Evolutionary conservation across 2,329 filamentous ascomycete genomes (phyloP), one percentile per base, ranked within the genome.

Genomic region (Apiospora pterosperma): DNA sequence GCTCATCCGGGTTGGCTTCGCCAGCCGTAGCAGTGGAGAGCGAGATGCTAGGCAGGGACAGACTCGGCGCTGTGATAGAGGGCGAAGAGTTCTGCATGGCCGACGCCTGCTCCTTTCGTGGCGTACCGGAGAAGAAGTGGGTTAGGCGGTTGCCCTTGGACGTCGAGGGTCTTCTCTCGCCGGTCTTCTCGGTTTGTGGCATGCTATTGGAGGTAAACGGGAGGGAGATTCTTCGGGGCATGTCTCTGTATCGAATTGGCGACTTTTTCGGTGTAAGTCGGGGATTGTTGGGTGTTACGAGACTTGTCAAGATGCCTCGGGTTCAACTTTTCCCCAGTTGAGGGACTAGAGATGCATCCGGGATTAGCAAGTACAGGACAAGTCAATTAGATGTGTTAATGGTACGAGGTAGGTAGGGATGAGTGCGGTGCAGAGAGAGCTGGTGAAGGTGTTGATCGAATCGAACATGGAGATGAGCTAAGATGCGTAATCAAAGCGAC

Each of bases 41-140:
- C 48, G 93, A 97, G 74, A 98, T 97, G 63, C 91, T 95, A 42
- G 95, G 95, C 72, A 97, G 82, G 59, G 92, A 92, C 68, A 94
- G 81, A 65, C 91, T 90, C 48, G 93, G 85, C 65, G 88, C 86
- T 68, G 88, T 89, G 73, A 93, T 90, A 67, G 88, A 85, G 65
- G 86, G 84, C 44, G 88, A 85, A 62, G 86, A 82, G 66, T 79
- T 79, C 75, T 91, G 87, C 74, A 89, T 87, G 66, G 86, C 84
- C 65, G 87, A 83, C 62, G 83, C 81, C 71, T 88, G 84, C 67
- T 89, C 84, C 78, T 91, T 93, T 69, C 93, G 95, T 69, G 91
- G 90, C 61, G 91, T 91, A 62, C 88, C 88, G 65, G 91, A 92
- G 79, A 97, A 97, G 80, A 97, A 88, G 75, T 93, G 90, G 70